Conservation (phyloP, 768 basidiomycete genomes). For the Russula brevipes region DNA sequence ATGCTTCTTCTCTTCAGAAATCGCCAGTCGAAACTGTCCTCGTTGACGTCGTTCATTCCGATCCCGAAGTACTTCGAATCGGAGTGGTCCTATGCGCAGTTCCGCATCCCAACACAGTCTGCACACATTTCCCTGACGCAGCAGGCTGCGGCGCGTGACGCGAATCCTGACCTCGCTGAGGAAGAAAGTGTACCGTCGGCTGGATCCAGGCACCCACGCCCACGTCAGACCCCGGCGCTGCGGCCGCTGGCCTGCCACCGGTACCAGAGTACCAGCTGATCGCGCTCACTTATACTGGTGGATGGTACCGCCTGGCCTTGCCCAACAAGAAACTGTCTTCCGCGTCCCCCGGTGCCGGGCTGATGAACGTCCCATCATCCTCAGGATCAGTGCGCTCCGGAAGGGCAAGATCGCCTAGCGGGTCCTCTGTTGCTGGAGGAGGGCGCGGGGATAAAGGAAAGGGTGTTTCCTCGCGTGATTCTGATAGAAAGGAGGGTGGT, state of each 20-base stretch:
- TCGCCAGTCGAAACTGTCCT: constrained; percentile 78
- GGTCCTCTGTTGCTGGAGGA: constrained; percentile 46
- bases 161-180: constrained; percentile 58
- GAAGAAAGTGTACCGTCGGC: constrained; percentile 86
- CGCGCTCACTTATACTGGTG: constrained; percentile 83
- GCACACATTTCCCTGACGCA: constrained; percentile 76
- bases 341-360: constrained; percentile 20
- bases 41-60: constrained; percentile 72
- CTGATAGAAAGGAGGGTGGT: constrained; percentile 54
- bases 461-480: constrained; percentile 49
- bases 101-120: constrained; percentile 79
- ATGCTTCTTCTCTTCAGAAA: constrained; percentile 46
- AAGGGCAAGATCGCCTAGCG: constrained; percentile 50
- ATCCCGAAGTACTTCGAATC: constrained; percentile 89
- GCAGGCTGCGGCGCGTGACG: constrained; percentile 46
- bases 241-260: constrained; percentile 25
- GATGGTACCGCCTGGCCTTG: constrained; percentile 82
- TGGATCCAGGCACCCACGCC: constrained; percentile 60
- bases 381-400: constrained; percentile 42
- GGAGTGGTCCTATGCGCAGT: constrained; percentile 96
- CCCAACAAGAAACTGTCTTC: constrained; percentile 37
- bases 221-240: constrained; percentile 25
- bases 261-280: constrained; percentile 65
- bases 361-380: constrained; percentile 26
- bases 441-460: constrained; percentile 54